Evolutionary conservation across 495 filamentous ascomycete species (phyloP), one percentile per base, ranked within the genome.

Genomic region (Hypoxylon lenormandii): DNA sequence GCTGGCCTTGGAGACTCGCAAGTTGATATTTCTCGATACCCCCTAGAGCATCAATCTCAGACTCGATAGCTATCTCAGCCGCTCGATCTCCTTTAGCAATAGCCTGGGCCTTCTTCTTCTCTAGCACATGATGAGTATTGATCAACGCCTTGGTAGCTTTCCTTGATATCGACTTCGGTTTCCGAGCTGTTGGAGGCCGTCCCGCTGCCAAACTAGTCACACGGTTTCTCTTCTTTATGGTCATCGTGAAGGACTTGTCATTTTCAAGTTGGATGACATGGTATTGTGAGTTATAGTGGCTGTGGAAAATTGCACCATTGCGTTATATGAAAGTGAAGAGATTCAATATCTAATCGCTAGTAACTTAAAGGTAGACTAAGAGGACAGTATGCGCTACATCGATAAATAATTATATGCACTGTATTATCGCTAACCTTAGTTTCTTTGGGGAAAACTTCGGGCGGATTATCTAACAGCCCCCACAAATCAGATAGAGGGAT

Each of bases 1-100:
- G 88, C 76, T 99, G 95, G 1, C 95, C 95, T 51, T 90, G 84
- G 43, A 93, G 89, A 79, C 95, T 98, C 40, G 95, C 95, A 58
- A 86, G 82, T 75, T 99, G 95, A 72, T 99, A 99, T 28, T 81
- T 85, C 64, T 90, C 81, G 28, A 99, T 79, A 0, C 96, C 96
- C 19, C 96, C 95, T 42, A 91, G 82, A 3, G 75, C 79, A 48
- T 77, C 63, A 18, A 87, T 77, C 66, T 86, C 79, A 0, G 83
- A 80, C 37, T 88, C 81, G 28, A 95, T 82, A 1, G 79, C 79
- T 40, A 79, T 75, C 43, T 86, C 88, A 36, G 79, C 77, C 10
- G 75, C 77, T 37, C 78, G 74, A 73, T 97, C 90, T 22, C 89
- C 87, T 46, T 83, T 83, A 19, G 82, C 75, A 8, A 87, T 40